Evolutionary conservation across 345 rosid genomes (phyloP), one percentile per base, ranked within the genome.

Genomic region (Erucastrum elatum): DNA sequence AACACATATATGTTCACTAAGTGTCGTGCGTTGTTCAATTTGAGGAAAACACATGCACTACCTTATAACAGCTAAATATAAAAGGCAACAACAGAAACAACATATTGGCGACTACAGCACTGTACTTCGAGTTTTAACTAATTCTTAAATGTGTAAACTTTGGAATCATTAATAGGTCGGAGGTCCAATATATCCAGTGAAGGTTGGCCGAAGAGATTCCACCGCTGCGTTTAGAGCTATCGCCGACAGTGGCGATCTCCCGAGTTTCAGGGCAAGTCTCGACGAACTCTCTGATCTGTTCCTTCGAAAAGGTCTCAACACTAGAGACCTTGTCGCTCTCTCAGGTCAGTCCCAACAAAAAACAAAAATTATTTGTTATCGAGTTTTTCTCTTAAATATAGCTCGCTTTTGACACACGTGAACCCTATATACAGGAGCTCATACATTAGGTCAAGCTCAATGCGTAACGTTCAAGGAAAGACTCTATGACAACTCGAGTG

Each of bases 251-350:
- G 77, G 83, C 3, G 82, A 84, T 9, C 86, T 88, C 59, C 93
- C 93, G 0, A 35, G 75, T 55, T 85, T 88, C 11, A 65, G 21
- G 5, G 84, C 78, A 39, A 71, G 80, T 71, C 84, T 87, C 3
- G 59, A 21, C 7, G 77, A n/a, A 3, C 87, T 91, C 34, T 78
- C 85, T 62, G 34, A 34, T 11, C 78, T 77, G 62, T 85, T 91
- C 31, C 27, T 46, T 1, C 75, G 75, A 2, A 88, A 87, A 25
- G 91, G 91, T 1, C 87, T 89, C 7, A 84, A 80, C 75, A 85
- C 83, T 4, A 76, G 81, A 60, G 91, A 88, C 77, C 87, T 87
- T 61, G 94, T 89, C 69, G 93, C 93, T 17, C 76, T 91, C n/a
- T 88, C 90, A 39, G 90, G 84, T 81, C 70, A 79, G 44, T 61